A percentile compares a stretch with the other conserved stretches of the same genome.
These are phyloP conservation scores for Theobroma grandiflorum DNA, from an alignment of 441 rosid genomes.

Conservation along the genomic window DNA sequence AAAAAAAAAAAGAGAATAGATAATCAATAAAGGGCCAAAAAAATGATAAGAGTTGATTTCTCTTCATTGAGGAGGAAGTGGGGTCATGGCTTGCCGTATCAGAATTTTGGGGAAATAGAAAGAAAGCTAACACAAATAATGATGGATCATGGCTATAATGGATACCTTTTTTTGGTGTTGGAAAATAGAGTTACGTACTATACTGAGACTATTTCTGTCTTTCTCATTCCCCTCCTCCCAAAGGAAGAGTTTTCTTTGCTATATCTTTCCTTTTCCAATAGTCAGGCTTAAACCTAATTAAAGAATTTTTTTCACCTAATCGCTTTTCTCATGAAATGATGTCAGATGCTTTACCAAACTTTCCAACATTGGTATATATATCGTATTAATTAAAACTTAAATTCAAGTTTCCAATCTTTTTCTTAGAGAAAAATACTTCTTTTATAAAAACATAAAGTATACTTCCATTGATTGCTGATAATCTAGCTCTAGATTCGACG, in stretches of 20 bases:
- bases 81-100: constrained; percentile 5
- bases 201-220: not conserved
- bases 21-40: not conserved
- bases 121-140: not conserved
- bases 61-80: not conserved
- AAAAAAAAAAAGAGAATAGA: not conserved
- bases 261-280: not conserved
- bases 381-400: not conserved
- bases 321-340: not conserved
- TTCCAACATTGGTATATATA: not conserved
- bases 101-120: not conserved
- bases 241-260: not conserved
- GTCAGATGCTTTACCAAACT: constrained; percentile 5
- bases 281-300: not conserved
- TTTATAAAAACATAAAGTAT: too few relatives aligned
- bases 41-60: not conserved
- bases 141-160: not conserved
- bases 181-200: constrained; percentile 10
- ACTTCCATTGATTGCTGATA: too few relatives aligned
- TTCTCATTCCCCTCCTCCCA: not conserved
- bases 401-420: not conserved
- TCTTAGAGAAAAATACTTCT: not conserved
- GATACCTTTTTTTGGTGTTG: not conserved
- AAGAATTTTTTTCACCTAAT: not conserved
- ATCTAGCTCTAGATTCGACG: too few relatives aligned